A percentile compares a stretch with the other conserved stretches of the same genome.
Conservation (phyloP, 805 yeast species). For the Yarrowia yakushimensis region DNA sequence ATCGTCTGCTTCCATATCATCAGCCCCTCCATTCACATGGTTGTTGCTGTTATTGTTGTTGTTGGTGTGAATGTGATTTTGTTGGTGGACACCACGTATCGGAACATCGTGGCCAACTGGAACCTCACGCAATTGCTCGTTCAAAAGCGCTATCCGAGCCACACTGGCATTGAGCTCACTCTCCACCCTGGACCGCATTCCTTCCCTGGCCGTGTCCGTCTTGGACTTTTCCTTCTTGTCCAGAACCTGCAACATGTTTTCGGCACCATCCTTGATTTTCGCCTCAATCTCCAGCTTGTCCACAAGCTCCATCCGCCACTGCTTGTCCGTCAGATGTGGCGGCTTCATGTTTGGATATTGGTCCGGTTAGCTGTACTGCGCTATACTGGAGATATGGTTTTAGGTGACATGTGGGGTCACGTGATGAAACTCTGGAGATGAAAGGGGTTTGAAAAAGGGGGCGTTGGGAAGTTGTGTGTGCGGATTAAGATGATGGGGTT, state of each 20-base stretch:
- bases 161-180: constrained; percentile 35
- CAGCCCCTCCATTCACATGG: constrained; percentile 4
- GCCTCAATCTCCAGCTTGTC: constrained; percentile 39
- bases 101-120: constrained; percentile 13
- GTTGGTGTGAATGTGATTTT: neutral
- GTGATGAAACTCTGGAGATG: too few relatives aligned
- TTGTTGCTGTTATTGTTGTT: neutral
- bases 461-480: too few relatives aligned
- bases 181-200: constrained; percentile 30
- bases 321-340: constrained; percentile 26
- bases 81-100: neutral
- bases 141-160: constrained; percentile 32
- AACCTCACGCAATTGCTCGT: constrained; percentile 15
- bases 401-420: neutral
- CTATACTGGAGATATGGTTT: neutral
- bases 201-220: constrained; percentile 14
- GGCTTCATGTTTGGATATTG: constrained; percentile 11
- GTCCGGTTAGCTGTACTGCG: neutral
- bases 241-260: constrained; percentile 38
- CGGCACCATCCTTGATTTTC: constrained; percentile 41
- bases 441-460: too few relatives aligned
- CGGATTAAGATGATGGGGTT: too few relatives aligned
- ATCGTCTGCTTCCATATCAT: constrained; percentile 4
- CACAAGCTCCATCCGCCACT: constrained; percentile 31
- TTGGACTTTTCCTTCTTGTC: constrained; percentile 26